phyloP scores from a whole-genome alignment of 805 yeast species.

The Cyberlindnera euphorbiae region DNA sequence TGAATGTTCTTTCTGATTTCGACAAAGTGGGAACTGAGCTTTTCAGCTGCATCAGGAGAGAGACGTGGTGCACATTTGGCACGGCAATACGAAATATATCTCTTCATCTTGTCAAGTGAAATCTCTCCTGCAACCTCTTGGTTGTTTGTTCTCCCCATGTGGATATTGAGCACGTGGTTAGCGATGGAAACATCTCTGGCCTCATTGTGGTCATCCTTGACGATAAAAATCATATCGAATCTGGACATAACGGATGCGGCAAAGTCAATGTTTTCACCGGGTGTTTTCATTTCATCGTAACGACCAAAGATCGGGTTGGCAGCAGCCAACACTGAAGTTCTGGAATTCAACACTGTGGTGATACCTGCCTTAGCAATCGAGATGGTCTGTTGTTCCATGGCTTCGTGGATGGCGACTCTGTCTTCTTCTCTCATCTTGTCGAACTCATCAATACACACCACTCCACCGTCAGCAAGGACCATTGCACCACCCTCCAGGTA shows the following conservation, averaged over 20 bases:
- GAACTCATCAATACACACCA: constrained; percentile 97
- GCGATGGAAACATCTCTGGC: constrained; percentile 86
- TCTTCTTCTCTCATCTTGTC: constrained; percentile 99
- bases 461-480: constrained; percentile 99
- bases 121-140: constrained; percentile 67
- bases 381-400: constrained; percentile 99
- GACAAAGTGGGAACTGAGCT: constrained; percentile 87
- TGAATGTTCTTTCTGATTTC: constrained; percentile 82
- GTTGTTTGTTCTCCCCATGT: constrained; percentile 68
- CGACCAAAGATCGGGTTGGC: constrained; percentile 97
- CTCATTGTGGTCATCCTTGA: constrained; percentile 90
- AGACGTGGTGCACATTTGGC: constrained; percentile 89
- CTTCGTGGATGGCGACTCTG: constrained; percentile 98
- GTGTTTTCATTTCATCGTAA: constrained; percentile 91
- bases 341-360: constrained; percentile 90
- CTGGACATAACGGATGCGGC: constrained; percentile 95
- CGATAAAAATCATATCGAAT: constrained; percentile 97
- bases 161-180: constrained; percentile 90
- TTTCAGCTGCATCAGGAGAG: constrained; percentile 84
- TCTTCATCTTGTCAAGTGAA: constrained; percentile 84
- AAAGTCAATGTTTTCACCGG: constrained; percentile 97
- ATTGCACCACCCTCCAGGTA: constrained; percentile 99
- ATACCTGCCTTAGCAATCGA: constrained; percentile 99
- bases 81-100: constrained; percentile 88
- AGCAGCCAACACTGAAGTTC: constrained; percentile 96